A percentile compares a stretch with the other conserved stretches of the same genome.
phyloP scores from a whole-genome alignment of 2,329 filamentous ascomycete species.

The Polytolypa hystricis region DNA sequence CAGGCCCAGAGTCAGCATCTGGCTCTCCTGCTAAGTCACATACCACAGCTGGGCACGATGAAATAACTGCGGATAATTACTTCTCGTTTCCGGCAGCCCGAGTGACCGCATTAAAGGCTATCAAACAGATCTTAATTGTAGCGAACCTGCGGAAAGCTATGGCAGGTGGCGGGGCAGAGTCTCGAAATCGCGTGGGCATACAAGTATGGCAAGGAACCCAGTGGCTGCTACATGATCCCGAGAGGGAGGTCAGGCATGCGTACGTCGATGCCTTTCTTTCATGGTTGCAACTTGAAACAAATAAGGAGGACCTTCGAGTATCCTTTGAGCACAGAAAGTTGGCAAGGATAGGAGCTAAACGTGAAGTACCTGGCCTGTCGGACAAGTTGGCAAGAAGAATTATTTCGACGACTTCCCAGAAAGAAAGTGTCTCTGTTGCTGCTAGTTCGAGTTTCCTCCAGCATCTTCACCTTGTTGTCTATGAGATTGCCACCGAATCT shows the following conservation, averaged over 20 bases:
- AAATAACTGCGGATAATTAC: constrained; percentile 44
- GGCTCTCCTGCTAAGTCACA: constrained; percentile 28
- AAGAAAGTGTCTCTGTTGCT: constrained; percentile 46
- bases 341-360: constrained; percentile 32
- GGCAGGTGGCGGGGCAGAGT: constrained; percentile 51
- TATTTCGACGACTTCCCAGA: constrained; percentile 54
- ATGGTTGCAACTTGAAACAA: constrained; percentile 77
- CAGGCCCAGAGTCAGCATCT: constrained; percentile 33
- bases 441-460: constrained; percentile 61
- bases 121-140: constrained; percentile 71
- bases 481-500: constrained; percentile 71
- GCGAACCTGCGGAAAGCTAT: constrained; percentile 59
- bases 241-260: constrained; percentile 66
- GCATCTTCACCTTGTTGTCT: constrained; percentile 75
- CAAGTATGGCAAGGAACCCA: constrained; percentile 94
- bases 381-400: constrained; percentile 47
- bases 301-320: constrained; percentile 52
- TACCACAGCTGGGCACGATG: constrained; percentile 34
- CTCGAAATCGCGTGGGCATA: constrained; percentile 63
- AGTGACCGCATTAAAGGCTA: constrained; percentile 58
- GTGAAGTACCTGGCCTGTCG: constrained; percentile 28
- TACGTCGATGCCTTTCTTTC: constrained; percentile 75
- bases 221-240: constrained; percentile 74
- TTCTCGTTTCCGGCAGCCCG: constrained; percentile 54
- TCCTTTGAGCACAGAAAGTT: constrained; percentile 44